Evolutionary conservation across 2,329 filamentous ascomycete genomes (phyloP).

Genomic region (Colletotrichum theobromicola): DNA sequence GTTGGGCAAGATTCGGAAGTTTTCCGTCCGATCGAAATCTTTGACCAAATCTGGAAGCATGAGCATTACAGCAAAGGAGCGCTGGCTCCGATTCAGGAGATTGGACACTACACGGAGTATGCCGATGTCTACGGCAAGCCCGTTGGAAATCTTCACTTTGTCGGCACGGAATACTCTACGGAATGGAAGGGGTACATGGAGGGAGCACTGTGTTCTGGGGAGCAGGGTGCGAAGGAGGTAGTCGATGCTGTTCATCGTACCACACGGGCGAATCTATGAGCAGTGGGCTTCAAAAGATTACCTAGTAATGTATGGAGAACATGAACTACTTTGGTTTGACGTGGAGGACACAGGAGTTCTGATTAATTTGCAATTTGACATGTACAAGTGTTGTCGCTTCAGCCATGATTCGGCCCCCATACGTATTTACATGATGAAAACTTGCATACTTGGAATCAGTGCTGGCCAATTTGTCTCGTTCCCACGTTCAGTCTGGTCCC

Average conservation of each 20-base stretch:
- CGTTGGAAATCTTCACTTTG: slow-evolving; percentile 50
- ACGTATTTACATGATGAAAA: neutral
- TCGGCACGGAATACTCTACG: slow-evolving; percentile 51
- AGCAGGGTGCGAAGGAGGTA: slow-evolving; percentile 46
- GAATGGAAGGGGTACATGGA: slow-evolving; percentile 61
- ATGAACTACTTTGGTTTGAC: neutral
- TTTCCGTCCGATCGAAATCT: slow-evolving; percentile 30
- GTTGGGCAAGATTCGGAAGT: slow-evolving; percentile 24
- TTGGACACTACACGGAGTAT: slow-evolving; percentile 33
- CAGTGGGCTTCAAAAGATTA: neutral
- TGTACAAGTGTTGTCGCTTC: neutral
- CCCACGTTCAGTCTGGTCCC: neutral
- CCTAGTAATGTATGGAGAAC: neutral
- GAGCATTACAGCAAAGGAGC: slow-evolving; percentile 38
- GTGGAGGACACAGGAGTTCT: neutral
- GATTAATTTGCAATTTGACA: neutral
- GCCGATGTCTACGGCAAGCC: slow-evolving; percentile 34
- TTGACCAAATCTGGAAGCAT: slow-evolving; percentile 38
- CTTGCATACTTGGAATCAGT: neutral
- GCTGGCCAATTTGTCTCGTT: neutral
- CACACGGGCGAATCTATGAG: neutral
- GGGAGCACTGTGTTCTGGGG: slow-evolving; percentile 50
- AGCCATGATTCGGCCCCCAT: neutral
- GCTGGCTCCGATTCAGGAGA: slow-evolving; percentile 34
- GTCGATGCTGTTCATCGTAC: slow-evolving; percentile 21